phyloP scores from a whole-genome alignment of 1,284 basidiomycete species.

The Schizophyllum commune region DNA sequence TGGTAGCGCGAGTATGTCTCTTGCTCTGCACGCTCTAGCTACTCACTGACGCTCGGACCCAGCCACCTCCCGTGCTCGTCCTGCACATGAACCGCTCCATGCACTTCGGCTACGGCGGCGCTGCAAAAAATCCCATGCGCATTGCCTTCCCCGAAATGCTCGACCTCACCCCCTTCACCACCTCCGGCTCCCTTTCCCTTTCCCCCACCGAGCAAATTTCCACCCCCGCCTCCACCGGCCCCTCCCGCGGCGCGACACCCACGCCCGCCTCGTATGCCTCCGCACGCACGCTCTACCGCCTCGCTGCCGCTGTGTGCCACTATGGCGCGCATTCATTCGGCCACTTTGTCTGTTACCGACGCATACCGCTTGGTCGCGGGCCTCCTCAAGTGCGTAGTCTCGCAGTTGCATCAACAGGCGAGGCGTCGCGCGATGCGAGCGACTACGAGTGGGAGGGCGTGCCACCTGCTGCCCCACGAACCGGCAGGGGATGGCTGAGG shows the following conservation, averaged over 20 bases:
- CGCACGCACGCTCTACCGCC: conserved; percentile 65
- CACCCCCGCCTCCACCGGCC: conserved; percentile 37
- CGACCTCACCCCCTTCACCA: conserved; percentile 80
- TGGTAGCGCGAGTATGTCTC: conserved; percentile 60
- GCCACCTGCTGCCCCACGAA: conserved; percentile 28
- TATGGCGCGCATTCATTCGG: conserved; percentile 86
- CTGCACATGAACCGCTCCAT: conserved; percentile 86
- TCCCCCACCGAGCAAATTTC: conserved; percentile 62
- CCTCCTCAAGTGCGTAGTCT: conserved; percentile 32
- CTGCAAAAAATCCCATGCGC: conserved; percentile 74
- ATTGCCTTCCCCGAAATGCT: conserved; percentile 82
- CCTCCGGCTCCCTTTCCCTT: conserved; percentile 66
- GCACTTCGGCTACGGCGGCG: conserved; percentile 59
- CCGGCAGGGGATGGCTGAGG: conserved; percentile 62
- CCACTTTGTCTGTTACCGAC: conserved; percentile 86
- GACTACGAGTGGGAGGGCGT: conserved; percentile 11
- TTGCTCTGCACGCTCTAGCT: conserved; percentile 3
- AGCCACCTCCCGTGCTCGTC: conserved; percentile 78
- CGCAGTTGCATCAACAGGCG: not conserved
- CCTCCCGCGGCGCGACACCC: conserved; percentile 26
- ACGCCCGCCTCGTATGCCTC: conserved; percentile 43
- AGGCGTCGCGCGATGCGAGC: conserved; percentile 28
- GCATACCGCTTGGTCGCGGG: conserved; percentile 50
- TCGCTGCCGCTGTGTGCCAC: conserved; percentile 81
- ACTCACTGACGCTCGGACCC: conserved; percentile 1